A percentile compares a stretch with the other conserved stretches of the same genome.
Evolutionary conservation across 1,284 basidiomycete species (phyloP).

Genomic region (Anthracocystis walkeri): DNA sequence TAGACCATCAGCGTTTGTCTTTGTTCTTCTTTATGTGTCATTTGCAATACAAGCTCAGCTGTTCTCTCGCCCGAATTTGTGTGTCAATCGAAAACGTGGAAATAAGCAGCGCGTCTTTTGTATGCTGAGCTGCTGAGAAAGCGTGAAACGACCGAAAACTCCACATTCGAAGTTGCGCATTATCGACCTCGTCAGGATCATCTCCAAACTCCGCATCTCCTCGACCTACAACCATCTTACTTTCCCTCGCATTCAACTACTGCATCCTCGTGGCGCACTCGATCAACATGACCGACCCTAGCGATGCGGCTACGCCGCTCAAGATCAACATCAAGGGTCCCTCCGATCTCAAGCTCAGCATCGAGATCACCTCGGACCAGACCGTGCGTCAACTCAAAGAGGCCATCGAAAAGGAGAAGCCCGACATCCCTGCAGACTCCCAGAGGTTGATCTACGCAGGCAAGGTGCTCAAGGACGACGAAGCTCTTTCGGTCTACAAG

Average conservation of each 20-base stretch:
- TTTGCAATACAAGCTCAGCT: not conserved
- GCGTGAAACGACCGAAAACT: conserved; percentile 1
- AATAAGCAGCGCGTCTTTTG: not conserved
- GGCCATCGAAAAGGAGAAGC: conserved; percentile 56
- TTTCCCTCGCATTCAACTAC: not conserved
- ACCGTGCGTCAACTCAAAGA: conserved; percentile 66
- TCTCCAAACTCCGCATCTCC: not conserved
- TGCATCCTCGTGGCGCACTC: not conserved
- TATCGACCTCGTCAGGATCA: not conserved
- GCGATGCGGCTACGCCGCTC: conserved; percentile 45
- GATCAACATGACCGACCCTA: conserved; percentile 34
- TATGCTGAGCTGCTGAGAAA: conserved; percentile 1
- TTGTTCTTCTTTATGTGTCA: not conserved
- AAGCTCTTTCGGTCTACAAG: conserved; percentile 62
- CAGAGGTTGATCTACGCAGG: conserved; percentile 67
- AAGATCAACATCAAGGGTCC: conserved; percentile 67
- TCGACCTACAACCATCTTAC: conserved; percentile 1
- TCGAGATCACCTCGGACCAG: conserved; percentile 54
- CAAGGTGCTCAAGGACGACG: conserved; percentile 67
- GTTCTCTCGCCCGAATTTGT: conserved; percentile 6
- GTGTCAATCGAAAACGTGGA: not conserved
- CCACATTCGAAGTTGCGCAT: conserved; percentile 4
- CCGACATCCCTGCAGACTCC: conserved; percentile 63
- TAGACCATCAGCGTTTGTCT: not conserved
- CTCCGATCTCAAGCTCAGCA: conserved; percentile 61